These are phyloP conservation scores for Parasitella parasitica DNA, from an alignment of 371 early-diverging fungal species.

Conservation along the genomic window DNA sequence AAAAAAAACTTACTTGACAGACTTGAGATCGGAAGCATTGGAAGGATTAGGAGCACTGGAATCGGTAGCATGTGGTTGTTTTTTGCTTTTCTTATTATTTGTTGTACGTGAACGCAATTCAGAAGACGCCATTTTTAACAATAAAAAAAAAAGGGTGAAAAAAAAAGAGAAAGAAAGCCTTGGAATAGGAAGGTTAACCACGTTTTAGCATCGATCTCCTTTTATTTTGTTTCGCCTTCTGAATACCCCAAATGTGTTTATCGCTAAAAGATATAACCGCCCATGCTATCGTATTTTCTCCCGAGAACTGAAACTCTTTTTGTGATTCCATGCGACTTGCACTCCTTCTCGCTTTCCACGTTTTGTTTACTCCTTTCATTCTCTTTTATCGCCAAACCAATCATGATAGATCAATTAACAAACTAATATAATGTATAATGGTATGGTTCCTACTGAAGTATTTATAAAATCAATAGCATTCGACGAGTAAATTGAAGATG, in stretches of 20 bases:
- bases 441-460: no score
- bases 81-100: conserved; percentile 26
- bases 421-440: no score
- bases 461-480: no score
- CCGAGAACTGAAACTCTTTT: neutral
- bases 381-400: no score
- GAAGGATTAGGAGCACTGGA: neutral
- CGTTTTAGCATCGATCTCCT: conserved; percentile 7
- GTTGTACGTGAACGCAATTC: conserved; percentile 39
- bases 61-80: neutral
- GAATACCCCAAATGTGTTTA: neutral
- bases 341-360: neutral
- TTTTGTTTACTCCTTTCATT: neutral
- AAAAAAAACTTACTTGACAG: conserved; percentile 18
- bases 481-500: no score
- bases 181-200: conserved; percentile 1
- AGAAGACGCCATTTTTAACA: conserved; percentile 3
- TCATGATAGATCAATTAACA: no score
- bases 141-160: neutral
- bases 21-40: neutral
- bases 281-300: neutral
- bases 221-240: neutral
- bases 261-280: neutral
- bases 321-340: no score
- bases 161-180: conserved; percentile 3